Base-by-base conservation (phyloP, 768 basidiomycete genomes). In the Solioccasus polychromus region DNA sequence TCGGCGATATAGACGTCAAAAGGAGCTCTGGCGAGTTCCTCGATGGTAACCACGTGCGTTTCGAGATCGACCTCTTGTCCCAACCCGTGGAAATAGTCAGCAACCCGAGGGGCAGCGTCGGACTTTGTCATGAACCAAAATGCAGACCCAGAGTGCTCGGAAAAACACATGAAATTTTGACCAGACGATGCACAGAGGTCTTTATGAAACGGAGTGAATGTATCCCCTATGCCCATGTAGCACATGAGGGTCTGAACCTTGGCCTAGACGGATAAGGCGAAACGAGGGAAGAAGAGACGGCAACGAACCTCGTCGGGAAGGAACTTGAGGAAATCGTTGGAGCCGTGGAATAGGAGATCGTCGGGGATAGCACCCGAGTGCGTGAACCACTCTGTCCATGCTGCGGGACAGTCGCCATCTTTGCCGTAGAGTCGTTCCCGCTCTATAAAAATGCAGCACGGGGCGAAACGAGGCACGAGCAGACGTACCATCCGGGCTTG, bases 71-170 rank as follows among this genome's bases (percentile, higher is more conserved):
- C 58, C 31, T 64, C 63, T 6, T 63, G 58, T 4, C 76, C 73
- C 17, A 68, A 38, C 14, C 59, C 51, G 23, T 70, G 72, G 50
- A 92, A 88, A 58, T 83, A 88, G 22, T 68, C 61, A 0, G 79
- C 69, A 5, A 78, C 85, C 9, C 57, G 63, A 9, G 74, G 69
- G 12, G 85, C 79, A 47, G 73, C 76, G 0, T 77, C 71, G 22
- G 79, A 72, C 48, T 74, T 69, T 2, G 90, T 89, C 85, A 92
- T 88, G 65, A 92, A 91, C 90, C 89, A 92, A 58, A 82, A 88
- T 1, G 88, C 83, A 2, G 82, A 84, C 0, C 83, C 88, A 31
- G 66, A 73, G 19, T 80, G 67, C 58, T 88, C 85, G 0, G 89
- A 79, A 60, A 85, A 85, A 56, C 83, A 84, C 89, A 92, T 92